phyloP scores from a whole-genome alignment of 2,329 filamentous ascomycete species.

The Monilinia polystroma region DNA sequence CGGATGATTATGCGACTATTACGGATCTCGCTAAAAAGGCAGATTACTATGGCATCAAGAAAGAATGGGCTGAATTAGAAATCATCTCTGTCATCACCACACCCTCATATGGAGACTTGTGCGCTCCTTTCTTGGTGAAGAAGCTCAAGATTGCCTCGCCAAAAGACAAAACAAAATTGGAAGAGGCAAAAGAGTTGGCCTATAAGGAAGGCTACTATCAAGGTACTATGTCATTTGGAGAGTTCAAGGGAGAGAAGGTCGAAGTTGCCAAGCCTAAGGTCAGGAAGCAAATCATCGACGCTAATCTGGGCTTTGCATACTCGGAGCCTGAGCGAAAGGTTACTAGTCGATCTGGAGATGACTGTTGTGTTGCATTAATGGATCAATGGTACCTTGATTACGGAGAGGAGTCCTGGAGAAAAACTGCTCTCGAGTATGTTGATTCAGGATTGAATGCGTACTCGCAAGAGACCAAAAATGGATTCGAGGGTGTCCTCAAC shows the following conservation, averaged over 20 bases:
- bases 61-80: conserved; percentile 92
- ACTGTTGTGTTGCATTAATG: conserved; percentile 88
- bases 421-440: conserved; percentile 70
- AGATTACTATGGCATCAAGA: conserved; percentile 93
- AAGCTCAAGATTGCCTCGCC: conserved; percentile 95
- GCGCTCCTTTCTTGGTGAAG: conserved; percentile 80
- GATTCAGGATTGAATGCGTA: conserved; percentile 77
- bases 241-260: conserved; percentile 84
- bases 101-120: conserved; percentile 80
- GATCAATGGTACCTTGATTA: conserved; percentile 99
- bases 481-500: conserved; percentile 79
- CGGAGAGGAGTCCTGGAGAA: conserved; percentile 84
- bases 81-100: conserved; percentile 89
- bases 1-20: conserved; percentile 90
- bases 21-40: conserved; percentile 90
- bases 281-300: conserved; percentile 71
- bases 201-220: conserved; percentile 99
- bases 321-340: conserved; percentile 91
- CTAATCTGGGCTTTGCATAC: conserved; percentile 81
- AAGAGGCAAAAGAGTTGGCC: conserved; percentile 90
- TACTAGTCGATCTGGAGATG: conserved; percentile 83
- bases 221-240: conserved; percentile 82
- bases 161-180: conserved; percentile 87
- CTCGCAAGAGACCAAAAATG: conserved; percentile 71
- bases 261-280: conserved; percentile 86